Conservation (phyloP, 2,329 filamentous ascomycete genomes). For the Fusarium burgessii region DNA sequence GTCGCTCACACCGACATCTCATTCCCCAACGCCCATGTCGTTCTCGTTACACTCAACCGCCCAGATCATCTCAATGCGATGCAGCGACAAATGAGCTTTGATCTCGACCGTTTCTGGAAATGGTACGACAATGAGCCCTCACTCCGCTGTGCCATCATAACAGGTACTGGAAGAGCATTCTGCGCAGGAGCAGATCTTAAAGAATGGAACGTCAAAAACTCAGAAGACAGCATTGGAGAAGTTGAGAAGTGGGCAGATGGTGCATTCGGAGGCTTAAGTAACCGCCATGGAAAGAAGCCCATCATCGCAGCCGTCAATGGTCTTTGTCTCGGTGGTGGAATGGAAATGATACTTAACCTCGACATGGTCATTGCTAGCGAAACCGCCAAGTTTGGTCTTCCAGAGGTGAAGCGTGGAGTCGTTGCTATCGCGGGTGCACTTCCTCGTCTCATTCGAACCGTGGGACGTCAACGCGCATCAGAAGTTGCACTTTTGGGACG, state of each 20-base stretch:
- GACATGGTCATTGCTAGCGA: constrained; percentile 74
- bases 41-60: constrained; percentile 71
- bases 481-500: constrained; percentile 78
- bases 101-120: constrained; percentile 62
- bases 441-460: constrained; percentile 70
- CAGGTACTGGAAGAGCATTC: constrained; percentile 72
- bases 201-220: constrained; percentile 67
- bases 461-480: constrained; percentile 75
- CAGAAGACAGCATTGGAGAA: constrained; percentile 45
- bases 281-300: constrained; percentile 76
- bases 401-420: constrained; percentile 77
- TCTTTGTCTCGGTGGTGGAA: constrained; percentile 77
- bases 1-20: constrained; percentile 58
- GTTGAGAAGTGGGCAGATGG: constrained; percentile 57
- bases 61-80: constrained; percentile 70
- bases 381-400: constrained; percentile 72
- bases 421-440: constrained; percentile 76
- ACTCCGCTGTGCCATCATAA: constrained; percentile 72
- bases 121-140: constrained; percentile 73
- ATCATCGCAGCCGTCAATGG: constrained; percentile 81
- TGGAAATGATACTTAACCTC: constrained; percentile 79
- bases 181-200: constrained; percentile 76
- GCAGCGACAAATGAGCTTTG: constrained; percentile 60
- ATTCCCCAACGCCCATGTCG: constrained; percentile 65
- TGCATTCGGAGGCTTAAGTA: constrained; percentile 72